phyloP scores from a whole-genome alignment of 2,329 filamentous ascomycete species.

The Colletotrichum sp. region DNA sequence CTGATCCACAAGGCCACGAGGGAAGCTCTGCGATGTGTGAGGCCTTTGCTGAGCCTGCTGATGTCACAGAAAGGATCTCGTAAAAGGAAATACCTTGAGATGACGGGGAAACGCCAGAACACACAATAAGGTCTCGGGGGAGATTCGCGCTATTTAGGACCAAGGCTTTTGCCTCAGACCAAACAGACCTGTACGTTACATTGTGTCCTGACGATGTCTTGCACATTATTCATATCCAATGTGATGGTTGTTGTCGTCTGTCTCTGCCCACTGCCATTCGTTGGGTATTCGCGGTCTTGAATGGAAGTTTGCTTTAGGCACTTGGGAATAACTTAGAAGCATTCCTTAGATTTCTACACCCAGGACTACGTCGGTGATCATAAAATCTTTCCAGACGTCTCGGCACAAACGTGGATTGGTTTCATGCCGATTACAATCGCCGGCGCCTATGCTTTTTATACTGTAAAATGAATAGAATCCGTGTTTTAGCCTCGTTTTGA shows the following conservation, averaged over 20 bases:
- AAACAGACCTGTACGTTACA: background rate
- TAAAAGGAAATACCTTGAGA: background rate
- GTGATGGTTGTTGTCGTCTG: too few relatives aligned
- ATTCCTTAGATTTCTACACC: too few relatives aligned
- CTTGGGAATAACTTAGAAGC: too few relatives aligned
- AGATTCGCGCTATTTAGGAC: accelerated
- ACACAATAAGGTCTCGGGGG: background rate
- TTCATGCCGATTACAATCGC: background rate
- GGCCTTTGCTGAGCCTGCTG: background rate
- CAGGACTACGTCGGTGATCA: accelerated
- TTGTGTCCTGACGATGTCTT: background rate
- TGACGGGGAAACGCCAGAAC: background rate
- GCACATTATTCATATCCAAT: too few relatives aligned
- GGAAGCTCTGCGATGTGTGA: background rate
- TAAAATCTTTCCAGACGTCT: accelerated
- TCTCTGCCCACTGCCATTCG: background rate
- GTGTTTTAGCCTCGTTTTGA: background rate
- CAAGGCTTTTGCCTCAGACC: background rate
- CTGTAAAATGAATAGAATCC: background rate
- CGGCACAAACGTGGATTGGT: background rate
- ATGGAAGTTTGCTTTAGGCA: too few relatives aligned
- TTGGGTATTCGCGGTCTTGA: accelerated
- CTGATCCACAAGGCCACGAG: background rate
- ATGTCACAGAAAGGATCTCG: background rate
- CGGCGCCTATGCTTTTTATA: background rate